Conservation (phyloP, 2,329 filamentous ascomycete genomes). For the Oidium heveae region DNA sequence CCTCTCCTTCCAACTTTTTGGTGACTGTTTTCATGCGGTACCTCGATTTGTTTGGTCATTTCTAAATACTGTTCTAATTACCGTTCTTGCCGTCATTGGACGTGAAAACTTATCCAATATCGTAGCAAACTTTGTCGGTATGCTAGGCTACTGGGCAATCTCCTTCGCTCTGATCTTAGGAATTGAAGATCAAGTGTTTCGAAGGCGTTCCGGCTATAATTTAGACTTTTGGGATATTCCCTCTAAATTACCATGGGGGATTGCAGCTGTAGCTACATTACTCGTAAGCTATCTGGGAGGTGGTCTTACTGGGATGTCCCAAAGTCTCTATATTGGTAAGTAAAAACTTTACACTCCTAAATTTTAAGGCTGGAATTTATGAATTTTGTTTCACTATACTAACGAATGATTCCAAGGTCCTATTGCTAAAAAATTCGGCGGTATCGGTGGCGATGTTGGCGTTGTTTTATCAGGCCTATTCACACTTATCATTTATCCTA, state of each 20-base stretch:
- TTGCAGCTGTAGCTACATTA: slow-evolving; percentile 11
- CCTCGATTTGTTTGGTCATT: slow-evolving; percentile 13
- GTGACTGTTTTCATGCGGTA: slow-evolving; percentile 14
- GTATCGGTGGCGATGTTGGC: slow-evolving; percentile 12
- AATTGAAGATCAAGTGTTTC: slow-evolving; percentile 11
- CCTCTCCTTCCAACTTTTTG: slow-evolving; percentile 11
- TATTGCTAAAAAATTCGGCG: slow-evolving; percentile 11
- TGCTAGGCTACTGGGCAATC: slow-evolving; percentile 13
- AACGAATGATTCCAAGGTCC: slow-evolving; percentile 5
- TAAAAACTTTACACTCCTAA: background rate
- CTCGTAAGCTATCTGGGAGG: slow-evolving; percentile 11
- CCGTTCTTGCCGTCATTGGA: slow-evolving; percentile 11
- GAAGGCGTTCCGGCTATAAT: slow-evolving; percentile 9
- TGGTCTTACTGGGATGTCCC: slow-evolving; percentile 12
- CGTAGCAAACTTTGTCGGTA: slow-evolving; percentile 11
- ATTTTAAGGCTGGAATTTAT: background rate
- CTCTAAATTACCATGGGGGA: slow-evolving; percentile 9
- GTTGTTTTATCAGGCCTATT: slow-evolving; percentile 9
- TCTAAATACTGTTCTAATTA: slow-evolving; percentile 10
- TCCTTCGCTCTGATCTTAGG: slow-evolving; percentile 12
- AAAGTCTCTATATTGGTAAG: slow-evolving; percentile 12
- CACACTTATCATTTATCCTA: slow-evolving; percentile 10
- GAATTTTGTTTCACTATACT: background rate
- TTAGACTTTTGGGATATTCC: slow-evolving; percentile 11
- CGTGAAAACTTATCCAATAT: slow-evolving; percentile 10